Evolutionary conservation across 331 rosid genomes (phyloP), one percentile per base, ranked within the genome.

Genomic region (Acacia concinna): DNA sequence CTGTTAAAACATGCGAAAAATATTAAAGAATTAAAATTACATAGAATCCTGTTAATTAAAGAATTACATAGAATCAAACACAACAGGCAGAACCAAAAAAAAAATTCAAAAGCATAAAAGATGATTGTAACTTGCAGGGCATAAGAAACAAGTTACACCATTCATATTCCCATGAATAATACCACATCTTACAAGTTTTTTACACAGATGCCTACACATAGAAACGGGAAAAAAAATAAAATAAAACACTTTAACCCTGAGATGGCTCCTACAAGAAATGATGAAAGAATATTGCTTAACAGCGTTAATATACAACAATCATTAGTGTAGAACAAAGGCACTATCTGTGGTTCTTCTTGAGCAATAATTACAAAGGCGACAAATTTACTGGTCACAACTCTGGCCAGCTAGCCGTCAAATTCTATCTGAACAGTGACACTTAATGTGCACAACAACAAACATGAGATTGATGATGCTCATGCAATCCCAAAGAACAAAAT

Each of bases 251-350:
- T 4, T 47, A 49, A 20, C 11, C 57, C 23, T 49, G 57, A 49
- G 3, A 49, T 5, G 57, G 30, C 62, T 54, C 62, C 52, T 13
- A 37, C 4, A 38, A 68, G 34, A 40, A 38, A 40, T 68, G 10
- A 40, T 0, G 34, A 35, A 35, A 38, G 32, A 23, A 68, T 23
- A 12, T 68, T 21, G 20, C 52, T 41, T 23, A 34, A 57, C 56
- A 68, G 78, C 3, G 3, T 63, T 73, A 70, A 3, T 11, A 66
- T 72, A 83, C 66, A 83, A 69, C 76, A 84, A 59, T 78, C n/a
- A 25, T 25, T 69, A 21, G 20, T 66, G 56, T 11, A 59, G 43
- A 23, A 68, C 34, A 68, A 37, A 35, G 62, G 21, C 49, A 56
- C 14, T 31, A 6, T 30, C 8, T 15, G 54, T 47, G 75, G 68